A percentile compares a stretch with the other conserved stretches of the same genome.
Evolutionary conservation across 495 filamentous ascomycete genomes (phyloP).

Genomic region (Talaromyces stipitatus): DNA sequence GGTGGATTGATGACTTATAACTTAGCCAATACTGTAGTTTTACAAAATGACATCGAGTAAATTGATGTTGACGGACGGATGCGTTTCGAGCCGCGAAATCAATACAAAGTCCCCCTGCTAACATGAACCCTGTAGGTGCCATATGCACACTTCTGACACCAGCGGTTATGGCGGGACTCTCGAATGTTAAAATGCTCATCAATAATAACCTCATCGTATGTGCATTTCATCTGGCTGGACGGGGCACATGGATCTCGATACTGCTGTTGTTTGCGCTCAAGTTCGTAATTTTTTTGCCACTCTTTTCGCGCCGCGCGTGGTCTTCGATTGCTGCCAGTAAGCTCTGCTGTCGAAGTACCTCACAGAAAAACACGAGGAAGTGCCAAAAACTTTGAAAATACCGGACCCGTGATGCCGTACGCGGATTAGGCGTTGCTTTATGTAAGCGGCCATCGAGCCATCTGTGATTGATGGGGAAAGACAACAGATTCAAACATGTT

Average conservation of each 20-base stretch:
- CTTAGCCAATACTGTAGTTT: too few relatives aligned
- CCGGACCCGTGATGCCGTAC: constrained; percentile 12
- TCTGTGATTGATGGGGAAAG: constrained; percentile 39
- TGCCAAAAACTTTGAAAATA: constrained; percentile 28
- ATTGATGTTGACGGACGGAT: too few relatives aligned
- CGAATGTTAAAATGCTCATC: constrained; percentile 6
- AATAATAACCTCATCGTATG: background rate
- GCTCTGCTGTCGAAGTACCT: constrained; percentile 41
- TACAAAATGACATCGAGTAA: too few relatives aligned
- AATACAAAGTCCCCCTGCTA: too few relatives aligned
- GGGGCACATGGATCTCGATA: background rate
- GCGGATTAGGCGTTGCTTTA: constrained; percentile 19
- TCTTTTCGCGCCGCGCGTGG: constrained; percentile 21
- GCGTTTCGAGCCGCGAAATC: too few relatives aligned
- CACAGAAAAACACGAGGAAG: constrained; percentile 39
- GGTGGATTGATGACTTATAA: too few relatives aligned
- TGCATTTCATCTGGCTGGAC: background rate
- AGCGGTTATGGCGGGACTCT: constrained; percentile 12
- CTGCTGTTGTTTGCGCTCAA: constrained; percentile 8
- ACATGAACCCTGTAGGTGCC: too few relatives aligned
- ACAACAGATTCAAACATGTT: constrained; percentile 15
- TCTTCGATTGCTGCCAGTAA: constrained; percentile 33
- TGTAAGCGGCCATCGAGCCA: constrained; percentile 47
- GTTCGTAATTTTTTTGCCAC: constrained; percentile 8
- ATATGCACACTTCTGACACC: too few relatives aligned